These are phyloP conservation scores for Emergomyces orientalis DNA, from an alignment of 2,329 filamentous ascomycete species.

Conservation along the genomic window DNA sequence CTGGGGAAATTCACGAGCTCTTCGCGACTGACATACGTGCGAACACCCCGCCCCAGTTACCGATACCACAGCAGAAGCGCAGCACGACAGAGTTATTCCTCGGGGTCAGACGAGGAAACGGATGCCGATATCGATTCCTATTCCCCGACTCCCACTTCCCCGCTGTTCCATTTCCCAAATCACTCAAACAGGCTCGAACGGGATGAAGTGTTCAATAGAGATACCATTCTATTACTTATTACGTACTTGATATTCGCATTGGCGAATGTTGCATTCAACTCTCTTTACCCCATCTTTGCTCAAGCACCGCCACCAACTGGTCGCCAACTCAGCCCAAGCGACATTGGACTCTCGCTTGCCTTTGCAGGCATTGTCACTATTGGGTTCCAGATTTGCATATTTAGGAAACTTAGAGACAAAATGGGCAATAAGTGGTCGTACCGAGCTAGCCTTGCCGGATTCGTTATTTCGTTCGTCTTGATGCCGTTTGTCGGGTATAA, in stretches of 20 bases:
- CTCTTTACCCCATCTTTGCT: conserved; percentile 86
- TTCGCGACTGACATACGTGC: conserved; percentile 51
- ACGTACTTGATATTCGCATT: conserved; percentile 93
- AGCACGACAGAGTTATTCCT: conserved; percentile 16
- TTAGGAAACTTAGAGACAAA: conserved; percentile 65
- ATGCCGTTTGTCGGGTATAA: conserved; percentile 87
- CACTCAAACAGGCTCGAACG: conserved; percentile 42
- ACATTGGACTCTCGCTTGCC: conserved; percentile 76
- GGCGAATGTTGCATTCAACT: conserved; percentile 90
- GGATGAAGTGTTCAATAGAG: conserved; percentile 61
- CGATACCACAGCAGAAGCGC: conserved; percentile 21
- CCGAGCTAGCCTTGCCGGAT: conserved; percentile 64
- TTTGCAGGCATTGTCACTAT: conserved; percentile 81
- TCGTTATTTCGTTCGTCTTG: conserved; percentile 70
- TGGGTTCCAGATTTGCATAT: conserved; percentile 77
- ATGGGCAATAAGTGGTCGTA: conserved; percentile 84
- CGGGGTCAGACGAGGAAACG: conserved; percentile 33
- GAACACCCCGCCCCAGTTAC: conserved; percentile 26
- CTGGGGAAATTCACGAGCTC: conserved; percentile 58
- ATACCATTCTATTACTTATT: conserved; percentile 68
- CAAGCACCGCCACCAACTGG: conserved; percentile 66
- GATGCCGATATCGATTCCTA: conserved; percentile 39
- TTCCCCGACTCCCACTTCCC: conserved; percentile 26
- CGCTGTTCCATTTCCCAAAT: conserved; percentile 32
- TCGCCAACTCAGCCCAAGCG: conserved; percentile 62